Base-by-base conservation (phyloP, 2,329 filamentous ascomycete genomes). In the Coccinonectria pachysandricola region DNA sequence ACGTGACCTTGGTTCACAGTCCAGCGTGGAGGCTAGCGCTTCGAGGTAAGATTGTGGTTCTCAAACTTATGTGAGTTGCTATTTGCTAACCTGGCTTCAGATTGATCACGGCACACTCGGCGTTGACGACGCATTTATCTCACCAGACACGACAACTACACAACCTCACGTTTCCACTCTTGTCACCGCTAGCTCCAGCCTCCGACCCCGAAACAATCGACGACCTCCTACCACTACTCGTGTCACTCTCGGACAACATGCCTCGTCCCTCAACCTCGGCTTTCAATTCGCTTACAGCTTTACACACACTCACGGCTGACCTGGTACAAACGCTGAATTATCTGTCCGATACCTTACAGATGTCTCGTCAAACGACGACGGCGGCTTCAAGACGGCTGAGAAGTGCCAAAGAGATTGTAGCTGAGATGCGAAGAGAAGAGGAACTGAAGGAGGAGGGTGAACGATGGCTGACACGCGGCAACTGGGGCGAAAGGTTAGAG, bases 331-430 rank as follows among this genome's bases (percentile, higher is more conserved):
- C 84, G 6, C 70, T 98, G 23, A 85, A 84, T 42, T 80, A 85
- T 40, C 65, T 98, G 4, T 85, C 83, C 6, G 91, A 98, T 52
- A 87, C 84, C 4, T 65, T 98, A 17, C 88, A 96, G 55, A 94
- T 96, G 79, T 86, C 81, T 16, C 77, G 85, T 8, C 88, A 96
- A 55, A 81, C 83, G 1, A 91, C 84, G 0, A 80, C 76, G 3
- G 79, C 80, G 7, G 91, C 88, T 2, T 77, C 79, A 3, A 68
- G 91, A 29, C 72, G 85, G 22, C 61, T 98, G 26, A 79, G 80
- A 41, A 82, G 75, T 18, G 86, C 84, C 6, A 82, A 79, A 43
- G 87, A 93, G 50, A 73, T 93, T 34, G 79, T 96, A 2, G 73
- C 77, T 2, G 88, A 95, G 44, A 78, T 95, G 62, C 72, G 78